Evolutionary conservation across 768 basidiomycete species (phyloP).

Genomic region (Phanerochaete carnosa): DNA sequence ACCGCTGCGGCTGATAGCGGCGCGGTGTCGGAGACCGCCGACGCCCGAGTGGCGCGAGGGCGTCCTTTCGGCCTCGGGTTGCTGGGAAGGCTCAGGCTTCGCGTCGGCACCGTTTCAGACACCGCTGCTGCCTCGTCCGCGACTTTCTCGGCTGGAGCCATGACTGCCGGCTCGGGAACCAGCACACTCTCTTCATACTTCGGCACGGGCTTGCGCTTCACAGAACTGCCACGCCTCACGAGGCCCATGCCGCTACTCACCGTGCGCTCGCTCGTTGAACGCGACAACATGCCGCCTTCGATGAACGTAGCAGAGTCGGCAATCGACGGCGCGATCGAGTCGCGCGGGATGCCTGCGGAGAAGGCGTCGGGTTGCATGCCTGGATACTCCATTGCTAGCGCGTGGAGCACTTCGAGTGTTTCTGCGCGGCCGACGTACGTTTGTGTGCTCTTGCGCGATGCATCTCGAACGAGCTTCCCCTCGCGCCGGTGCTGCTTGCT

Average conservation of each 20-base stretch:
- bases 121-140: neutral
- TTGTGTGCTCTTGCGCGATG: slow-evolving; percentile 19
- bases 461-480: neutral
- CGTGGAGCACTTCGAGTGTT: slow-evolving; percentile 43
- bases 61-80: neutral
- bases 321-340: slow-evolving; percentile 12
- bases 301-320: slow-evolving; percentile 6
- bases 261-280: slow-evolving; percentile 5
- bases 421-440: slow-evolving; percentile 34
- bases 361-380: slow-evolving; percentile 37
- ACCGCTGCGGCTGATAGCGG: too few species aligned
- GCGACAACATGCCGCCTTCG: neutral
- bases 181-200: neutral
- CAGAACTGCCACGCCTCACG: slow-evolving; percentile 12
- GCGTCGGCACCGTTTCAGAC: too few species aligned
- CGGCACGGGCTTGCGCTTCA: slow-evolving; percentile 18
- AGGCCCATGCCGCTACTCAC: slow-evolving; percentile 1
- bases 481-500: neutral
- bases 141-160: neutral
- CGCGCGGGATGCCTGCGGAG: slow-evolving; percentile 20
- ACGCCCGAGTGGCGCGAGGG: neutral
- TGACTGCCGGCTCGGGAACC: neutral
- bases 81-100: neutral
- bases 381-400: slow-evolving; percentile 54
- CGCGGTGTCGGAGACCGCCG: neutral